Evolutionary conservation across 164 flowering plant species (phyloP), one percentile per base, ranked within the genome.

Genomic region (Liriodendron chinense): DNA sequence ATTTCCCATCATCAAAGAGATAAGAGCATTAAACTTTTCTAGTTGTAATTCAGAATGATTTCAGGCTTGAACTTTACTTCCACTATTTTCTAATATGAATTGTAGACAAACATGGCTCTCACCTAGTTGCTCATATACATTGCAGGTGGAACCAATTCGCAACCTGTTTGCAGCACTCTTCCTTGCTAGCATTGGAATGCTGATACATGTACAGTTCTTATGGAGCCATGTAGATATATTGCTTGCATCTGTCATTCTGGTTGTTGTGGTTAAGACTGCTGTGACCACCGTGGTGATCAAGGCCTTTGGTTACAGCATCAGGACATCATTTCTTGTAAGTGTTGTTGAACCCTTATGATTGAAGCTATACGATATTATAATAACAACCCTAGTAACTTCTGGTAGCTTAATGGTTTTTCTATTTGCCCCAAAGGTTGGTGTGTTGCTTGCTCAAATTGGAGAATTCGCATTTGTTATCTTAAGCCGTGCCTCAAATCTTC

Each of bases 161-260:
- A 96, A 96, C 80, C 81, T 96, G 28, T 96, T 94, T 89, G 94
- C 99, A 50, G 99, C 99, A 77, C 92, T 96, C 70, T 96, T 96
- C 78, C 95, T 96, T 61, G 82, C 99, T 16, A 90, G 99, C 82
- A 96, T 96, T 84, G 99, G 99, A 72, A 89, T 96, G 99, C 98
- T 96, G 70, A 91, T 96, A 77, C 89, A 90, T 78, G 96, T 96
- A 2, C 98, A 92, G 34, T 94, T 96, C 78, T 84, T 96, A 14
- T 96, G 98, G 98, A 86, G 67, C 76, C 99, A 96, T 85, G 96
- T 92, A 76, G 97, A 96, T 82, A 92, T 96, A 74, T 84, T 96
- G 82, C 89, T 96, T 25, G 98, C 96, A 72, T 90, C 99, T 59
- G 99, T 96, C 70, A 89, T 96, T 76, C 81, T 94, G 75, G 99